phyloP scores from a whole-genome alignment of 2,329 filamentous ascomycete genomes.

The Trichoderma koningii region DNA sequence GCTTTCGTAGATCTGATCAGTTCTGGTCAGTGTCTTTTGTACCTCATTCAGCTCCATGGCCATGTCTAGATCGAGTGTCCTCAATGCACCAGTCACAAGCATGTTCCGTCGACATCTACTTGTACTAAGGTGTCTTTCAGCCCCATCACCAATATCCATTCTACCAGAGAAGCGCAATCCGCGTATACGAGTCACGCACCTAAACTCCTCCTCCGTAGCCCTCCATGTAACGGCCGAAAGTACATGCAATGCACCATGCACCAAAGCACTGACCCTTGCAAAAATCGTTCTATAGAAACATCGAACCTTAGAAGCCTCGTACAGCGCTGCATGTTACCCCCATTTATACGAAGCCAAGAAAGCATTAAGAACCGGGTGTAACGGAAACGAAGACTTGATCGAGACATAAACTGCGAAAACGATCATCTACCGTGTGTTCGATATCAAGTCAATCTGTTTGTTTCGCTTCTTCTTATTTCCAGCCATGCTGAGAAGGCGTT shows the following conservation, averaged over 20 bases:
- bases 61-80: no score
- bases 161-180: background rate
- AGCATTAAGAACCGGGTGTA: no score
- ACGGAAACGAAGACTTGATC: background rate
- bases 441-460: no score
- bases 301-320: no score
- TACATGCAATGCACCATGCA: background rate
- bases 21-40: no score
- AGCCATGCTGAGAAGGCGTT: background rate
- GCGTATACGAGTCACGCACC: constrained; percentile 5
- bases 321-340: background rate
- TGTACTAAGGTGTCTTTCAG: background rate
- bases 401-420: background rate
- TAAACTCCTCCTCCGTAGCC: background rate
- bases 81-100: no score
- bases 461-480: background rate
- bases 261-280: background rate
- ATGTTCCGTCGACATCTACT: no score
- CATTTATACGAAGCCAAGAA: constrained; percentile 3
- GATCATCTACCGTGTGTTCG: no score
- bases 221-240: background rate
- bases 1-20: no score
- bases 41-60: no score
- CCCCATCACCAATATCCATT: background rate
- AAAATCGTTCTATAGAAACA: constrained; percentile 4